Evolutionary conservation across 1,139 yeast species (phyloP).

Genomic region (Candida labiduridarum): DNA sequence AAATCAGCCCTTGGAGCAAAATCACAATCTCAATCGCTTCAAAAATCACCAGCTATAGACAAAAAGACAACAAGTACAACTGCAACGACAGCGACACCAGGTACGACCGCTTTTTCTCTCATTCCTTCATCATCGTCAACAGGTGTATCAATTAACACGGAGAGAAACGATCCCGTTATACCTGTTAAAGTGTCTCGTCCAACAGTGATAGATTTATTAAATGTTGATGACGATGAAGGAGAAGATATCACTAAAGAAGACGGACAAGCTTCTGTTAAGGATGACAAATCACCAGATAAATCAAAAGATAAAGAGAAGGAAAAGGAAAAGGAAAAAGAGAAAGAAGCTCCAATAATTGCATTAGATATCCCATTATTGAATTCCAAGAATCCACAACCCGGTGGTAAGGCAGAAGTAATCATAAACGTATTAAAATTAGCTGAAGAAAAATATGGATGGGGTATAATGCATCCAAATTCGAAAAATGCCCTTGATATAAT

Average conservation of each 20-base stretch:
- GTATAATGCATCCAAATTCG: slow-evolving; percentile 69
- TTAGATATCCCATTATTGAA: slow-evolving; percentile 61
- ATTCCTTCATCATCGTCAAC: background rate
- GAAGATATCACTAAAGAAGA: slow-evolving; percentile 13
- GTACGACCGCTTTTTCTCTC: background rate
- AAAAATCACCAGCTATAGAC: slow-evolving; percentile 18
- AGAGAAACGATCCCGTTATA: slow-evolving; percentile 18
- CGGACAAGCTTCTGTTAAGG: slow-evolving; percentile 11
- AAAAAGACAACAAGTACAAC: slow-evolving; percentile 14
- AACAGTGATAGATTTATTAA: slow-evolving; percentile 17
- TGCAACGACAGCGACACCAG: background rate
- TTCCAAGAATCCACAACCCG: slow-evolving; percentile 55
- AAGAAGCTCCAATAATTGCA: slow-evolving; percentile 51
- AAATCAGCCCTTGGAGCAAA: background rate
- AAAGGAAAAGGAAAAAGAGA: slow-evolving; percentile 27
- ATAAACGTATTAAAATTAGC: slow-evolving; percentile 79
- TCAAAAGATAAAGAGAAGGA: slow-evolving; percentile 19
- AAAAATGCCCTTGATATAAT: slow-evolving; percentile 60
- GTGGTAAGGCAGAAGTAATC: slow-evolving; percentile 72
- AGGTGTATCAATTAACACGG: slow-evolving; percentile 13
- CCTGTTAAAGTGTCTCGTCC: slow-evolving; percentile 17
- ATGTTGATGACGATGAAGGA: slow-evolving; percentile 15
- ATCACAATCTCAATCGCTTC: slow-evolving; percentile 13
- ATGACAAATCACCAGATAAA: slow-evolving; percentile 17
- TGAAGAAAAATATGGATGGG: slow-evolving; percentile 86